A percentile compares a stretch with the other conserved stretches of the same genome.
Conservation (phyloP, 768 basidiomycete species). For the Tremella yokohamensis region DNA sequence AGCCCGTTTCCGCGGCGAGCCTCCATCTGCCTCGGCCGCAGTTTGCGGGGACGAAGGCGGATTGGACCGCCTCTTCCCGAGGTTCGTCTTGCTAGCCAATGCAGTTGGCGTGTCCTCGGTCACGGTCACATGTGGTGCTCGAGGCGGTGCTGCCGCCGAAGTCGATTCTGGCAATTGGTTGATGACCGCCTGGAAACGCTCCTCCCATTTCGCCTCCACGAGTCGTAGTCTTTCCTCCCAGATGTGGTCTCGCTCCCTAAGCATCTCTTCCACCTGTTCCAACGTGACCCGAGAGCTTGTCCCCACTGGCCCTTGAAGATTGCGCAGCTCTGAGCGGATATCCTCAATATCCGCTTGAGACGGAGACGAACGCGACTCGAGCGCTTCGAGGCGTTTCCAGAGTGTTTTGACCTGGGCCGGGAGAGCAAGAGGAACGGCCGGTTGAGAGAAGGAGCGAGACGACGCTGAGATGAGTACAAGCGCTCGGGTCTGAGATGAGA, state of each 20-base stretch:
- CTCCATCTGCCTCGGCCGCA: not conserved
- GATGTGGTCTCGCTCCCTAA: constrained; percentile 6
- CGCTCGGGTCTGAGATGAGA: too few relatives aligned
- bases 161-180: not conserved
- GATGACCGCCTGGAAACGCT: not conserved
- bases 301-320: not conserved
- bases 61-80: not conserved
- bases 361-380: not conserved
- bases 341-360: not conserved
- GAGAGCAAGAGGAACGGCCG: not conserved
- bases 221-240: constrained; percentile 7
- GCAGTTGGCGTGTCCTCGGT: constrained; percentile 3
- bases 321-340: not conserved
- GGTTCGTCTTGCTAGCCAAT: not conserved
- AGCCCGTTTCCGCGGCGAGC: constrained; percentile 11
- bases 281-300: not conserved
- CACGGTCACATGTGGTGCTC: not conserved
- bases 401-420: not conserved
- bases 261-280: constrained; percentile 9
- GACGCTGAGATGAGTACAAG: too few relatives aligned
- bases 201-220: constrained; percentile 5
- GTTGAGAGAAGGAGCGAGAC: too few relatives aligned
- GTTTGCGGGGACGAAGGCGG: not conserved
- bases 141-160: not conserved
- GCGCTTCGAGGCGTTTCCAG: constrained; percentile 1